Conservation (phyloP, 139 green algal species). For the Mychonastes homosphaera region DNA sequence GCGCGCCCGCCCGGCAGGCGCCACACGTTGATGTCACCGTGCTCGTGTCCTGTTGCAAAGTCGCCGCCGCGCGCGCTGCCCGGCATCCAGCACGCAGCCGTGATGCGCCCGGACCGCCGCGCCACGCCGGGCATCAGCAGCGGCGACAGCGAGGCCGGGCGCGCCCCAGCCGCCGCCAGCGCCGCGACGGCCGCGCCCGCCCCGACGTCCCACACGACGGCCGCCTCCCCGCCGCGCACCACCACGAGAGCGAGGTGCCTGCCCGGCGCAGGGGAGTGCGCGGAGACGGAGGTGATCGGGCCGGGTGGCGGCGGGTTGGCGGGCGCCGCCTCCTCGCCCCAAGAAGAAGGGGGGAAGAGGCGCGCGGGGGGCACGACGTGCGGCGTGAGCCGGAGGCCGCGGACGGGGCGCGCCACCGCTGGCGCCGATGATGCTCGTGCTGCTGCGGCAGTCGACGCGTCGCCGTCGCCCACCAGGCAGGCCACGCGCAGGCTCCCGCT, state of each 20-base stretch:
- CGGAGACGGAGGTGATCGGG: conserved; percentile 9
- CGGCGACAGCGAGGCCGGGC: too few species aligned
- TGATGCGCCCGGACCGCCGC: conserved; percentile 7
- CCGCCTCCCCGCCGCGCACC: conserved; percentile 16
- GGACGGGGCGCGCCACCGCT: not conserved
- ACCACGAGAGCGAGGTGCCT: conserved; percentile 17
- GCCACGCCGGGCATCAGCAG: too few species aligned
- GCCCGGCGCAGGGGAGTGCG: not conserved
- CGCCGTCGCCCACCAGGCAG: not conserved
- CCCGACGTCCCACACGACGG: conserved; percentile 34
- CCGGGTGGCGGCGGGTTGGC: not conserved
- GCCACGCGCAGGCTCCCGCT: conserved; percentile 27
- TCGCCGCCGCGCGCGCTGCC: conserved; percentile 26
- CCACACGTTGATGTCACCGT: conserved; percentile 48
- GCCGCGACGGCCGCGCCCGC: not conserved
- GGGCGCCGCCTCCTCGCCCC: not conserved
- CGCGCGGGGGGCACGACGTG: not conserved
- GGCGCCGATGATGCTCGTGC: not conserved
- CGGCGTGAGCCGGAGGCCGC: not conserved
- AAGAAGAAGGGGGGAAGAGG: not conserved
- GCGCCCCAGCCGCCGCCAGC: conserved; percentile 7
- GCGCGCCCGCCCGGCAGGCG: conserved; percentile 17
- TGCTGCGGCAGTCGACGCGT: not conserved
- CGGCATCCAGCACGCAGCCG: conserved; percentile 39
- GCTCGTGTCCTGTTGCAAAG: conserved; percentile 55